A percentile compares a stretch with the other conserved stretches of the same genome.
phyloP scores from a whole-genome alignment of 805 yeast species.

The Candida manassasensis region DNA sequence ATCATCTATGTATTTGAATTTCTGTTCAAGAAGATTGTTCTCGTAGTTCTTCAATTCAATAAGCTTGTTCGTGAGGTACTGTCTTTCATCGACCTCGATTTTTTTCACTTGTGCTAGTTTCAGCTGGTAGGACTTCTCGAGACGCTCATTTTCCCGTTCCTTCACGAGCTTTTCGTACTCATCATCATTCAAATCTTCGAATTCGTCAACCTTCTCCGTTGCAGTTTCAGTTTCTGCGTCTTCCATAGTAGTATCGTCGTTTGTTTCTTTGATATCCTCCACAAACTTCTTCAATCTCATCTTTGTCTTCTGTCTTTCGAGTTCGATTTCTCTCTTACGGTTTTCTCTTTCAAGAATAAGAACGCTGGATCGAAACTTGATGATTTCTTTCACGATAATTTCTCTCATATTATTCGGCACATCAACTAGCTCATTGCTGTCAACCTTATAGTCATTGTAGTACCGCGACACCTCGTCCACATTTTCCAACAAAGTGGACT shows the following conservation, averaged over 20 bases:
- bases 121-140: constrained; percentile 17
- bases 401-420: constrained; percentile 52
- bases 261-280: constrained; percentile 30
- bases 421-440: constrained; percentile 52
- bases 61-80: constrained; percentile 17
- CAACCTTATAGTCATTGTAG: constrained; percentile 45
- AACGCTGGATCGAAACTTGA: constrained; percentile 54
- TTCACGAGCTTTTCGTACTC: constrained; percentile 21
- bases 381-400: constrained; percentile 47
- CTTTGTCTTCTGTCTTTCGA: constrained; percentile 48
- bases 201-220: constrained; percentile 21
- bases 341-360: constrained; percentile 48
- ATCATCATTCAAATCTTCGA: constrained; percentile 24
- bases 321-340: constrained; percentile 43
- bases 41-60: constrained; percentile 30
- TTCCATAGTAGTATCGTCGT: constrained; percentile 15
- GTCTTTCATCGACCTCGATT: constrained; percentile 16
- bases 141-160: constrained; percentile 18
- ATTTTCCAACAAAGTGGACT: constrained; percentile 20
- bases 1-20: constrained; percentile 31
- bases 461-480: constrained; percentile 31
- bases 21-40: constrained; percentile 30
- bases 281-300: constrained; percentile 43
- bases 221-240: constrained; percentile 3
- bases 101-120: constrained; percentile 11